Evolutionary conservation across 805 yeast species (phyloP).

Genomic region (Metschnikowia borealis): DNA sequence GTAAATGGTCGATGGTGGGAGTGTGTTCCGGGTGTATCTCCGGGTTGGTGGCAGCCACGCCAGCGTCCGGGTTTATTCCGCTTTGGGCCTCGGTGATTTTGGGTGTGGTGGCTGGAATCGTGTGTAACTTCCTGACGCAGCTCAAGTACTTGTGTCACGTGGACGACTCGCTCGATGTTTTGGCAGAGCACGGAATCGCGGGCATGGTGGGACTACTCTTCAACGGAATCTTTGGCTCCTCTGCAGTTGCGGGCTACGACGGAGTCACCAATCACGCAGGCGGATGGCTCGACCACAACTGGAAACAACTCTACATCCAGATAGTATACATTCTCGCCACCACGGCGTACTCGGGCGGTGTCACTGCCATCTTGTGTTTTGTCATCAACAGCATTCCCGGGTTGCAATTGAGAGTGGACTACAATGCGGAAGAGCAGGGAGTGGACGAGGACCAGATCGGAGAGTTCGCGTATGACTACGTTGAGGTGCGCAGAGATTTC

Average conservation of each 20-base stretch:
- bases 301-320: conserved; percentile 88
- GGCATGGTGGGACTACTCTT: conserved; percentile 88
- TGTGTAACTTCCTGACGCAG: conserved; percentile 88
- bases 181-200: conserved; percentile 99
- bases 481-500: conserved; percentile 92
- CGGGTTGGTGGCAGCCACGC: conserved; percentile 96
- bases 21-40: conserved; percentile 93
- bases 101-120: conserved; percentile 75
- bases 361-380: conserved; percentile 73
- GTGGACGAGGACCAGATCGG: conserved; percentile 97
- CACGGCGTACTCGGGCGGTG: conserved; percentile 67
- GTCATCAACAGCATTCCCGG: conserved; percentile 78
- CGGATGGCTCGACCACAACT: conserved; percentile 90
- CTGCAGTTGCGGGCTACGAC: conserved; percentile 87
- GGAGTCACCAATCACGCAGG: conserved; percentile 81
- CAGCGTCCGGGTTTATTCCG: conserved; percentile 87
- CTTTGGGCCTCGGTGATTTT: conserved; percentile 85
- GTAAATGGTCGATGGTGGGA: conserved; percentile 92
- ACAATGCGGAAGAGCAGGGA: conserved; percentile 83
- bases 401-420: conserved; percentile 71
- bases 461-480: conserved; percentile 97
- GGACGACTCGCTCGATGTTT: conserved; percentile 90
- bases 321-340: conserved; percentile 77
- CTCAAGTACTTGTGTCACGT: conserved; percentile 75
- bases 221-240: conserved; percentile 83